A percentile compares a stretch with the other conserved stretches of the same genome.
Conservation (phyloP, 148 eudicot species). For the Rhododendron molle region DNA sequence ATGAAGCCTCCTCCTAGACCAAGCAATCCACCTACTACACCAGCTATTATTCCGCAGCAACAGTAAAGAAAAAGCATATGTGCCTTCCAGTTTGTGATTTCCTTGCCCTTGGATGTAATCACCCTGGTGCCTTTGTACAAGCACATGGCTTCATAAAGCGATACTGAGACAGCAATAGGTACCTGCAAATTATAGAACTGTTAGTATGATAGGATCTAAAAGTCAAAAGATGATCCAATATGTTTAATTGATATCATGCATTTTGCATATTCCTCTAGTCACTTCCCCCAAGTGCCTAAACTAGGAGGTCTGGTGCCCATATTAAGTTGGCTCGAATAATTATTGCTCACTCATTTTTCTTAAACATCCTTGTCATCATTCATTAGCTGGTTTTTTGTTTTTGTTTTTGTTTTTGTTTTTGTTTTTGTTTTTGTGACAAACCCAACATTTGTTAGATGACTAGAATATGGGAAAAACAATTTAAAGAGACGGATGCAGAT, state of each 20-base stretch:
- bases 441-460: not conserved
- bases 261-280: not conserved
- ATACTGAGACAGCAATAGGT: conserved; percentile 42
- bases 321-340: not conserved
- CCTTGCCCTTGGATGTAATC: conserved; percentile 49
- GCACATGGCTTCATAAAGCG: conserved; percentile 37
- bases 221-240: not conserved
- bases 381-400: not conserved
- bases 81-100: conserved; percentile 30
- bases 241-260: not conserved
- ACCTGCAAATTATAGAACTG: conserved; percentile 15
- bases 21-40: conserved; percentile 58
- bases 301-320: not conserved
- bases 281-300: not conserved
- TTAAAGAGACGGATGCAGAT: not conserved
- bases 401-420: too few relatives aligned
- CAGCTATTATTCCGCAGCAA: conserved; percentile 41
- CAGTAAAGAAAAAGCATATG: conserved; percentile 39
- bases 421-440: not conserved
- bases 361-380: not conserved
- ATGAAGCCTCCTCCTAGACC: conserved; percentile 67
- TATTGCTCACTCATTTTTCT: not conserved
- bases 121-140: conserved; percentile 48
- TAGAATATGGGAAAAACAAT: not conserved
- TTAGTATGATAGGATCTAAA: not conserved